phyloP scores from a whole-genome alignment of 2,329 filamentous ascomycete genomes.

The Chaetomium olivaceum region DNA sequence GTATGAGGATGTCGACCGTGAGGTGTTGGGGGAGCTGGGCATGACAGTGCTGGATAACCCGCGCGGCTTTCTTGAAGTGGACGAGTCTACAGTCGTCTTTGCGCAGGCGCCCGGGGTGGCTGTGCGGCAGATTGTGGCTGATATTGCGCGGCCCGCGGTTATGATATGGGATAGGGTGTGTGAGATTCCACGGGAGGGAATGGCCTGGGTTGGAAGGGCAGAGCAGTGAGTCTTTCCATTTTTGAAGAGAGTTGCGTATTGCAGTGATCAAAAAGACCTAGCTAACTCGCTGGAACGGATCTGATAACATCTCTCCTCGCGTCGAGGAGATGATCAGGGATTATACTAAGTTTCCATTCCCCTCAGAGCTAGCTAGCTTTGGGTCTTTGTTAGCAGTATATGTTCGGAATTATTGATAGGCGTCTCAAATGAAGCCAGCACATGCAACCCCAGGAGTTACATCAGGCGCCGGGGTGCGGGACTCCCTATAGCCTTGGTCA shows the following conservation, averaged over 20 bases:
- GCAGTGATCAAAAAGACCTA: not conserved
- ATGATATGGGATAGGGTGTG: slow-evolving; percentile 8
- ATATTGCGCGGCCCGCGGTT: slow-evolving; percentile 9
- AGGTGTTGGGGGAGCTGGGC: slow-evolving; percentile 3
- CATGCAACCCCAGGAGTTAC: too few relatives aligned
- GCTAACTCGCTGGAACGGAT: not conserved
- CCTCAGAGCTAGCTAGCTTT: slow-evolving; percentile 3
- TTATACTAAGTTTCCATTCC: slow-evolving; percentile 6
- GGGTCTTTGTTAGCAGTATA: slow-evolving; percentile 5
- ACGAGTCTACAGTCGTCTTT: slow-evolving; percentile 1
- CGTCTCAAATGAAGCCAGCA: too few relatives aligned
- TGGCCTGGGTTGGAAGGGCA: not conserved
- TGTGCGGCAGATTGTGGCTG: slow-evolving; percentile 9
- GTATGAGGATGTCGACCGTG: not conserved
- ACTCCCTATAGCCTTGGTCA: too few relatives aligned
- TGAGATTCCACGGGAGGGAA: not conserved
- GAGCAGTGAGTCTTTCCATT: slow-evolving; percentile 3
- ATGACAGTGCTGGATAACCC: slow-evolving; percentile 9
- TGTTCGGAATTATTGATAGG: slow-evolving; percentile 1
- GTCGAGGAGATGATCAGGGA: slow-evolving; percentile 9
- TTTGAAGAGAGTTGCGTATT: not conserved
- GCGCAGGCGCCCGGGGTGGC: not conserved
- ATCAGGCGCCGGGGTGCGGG: too few relatives aligned
- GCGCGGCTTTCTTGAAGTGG: slow-evolving; percentile 4
- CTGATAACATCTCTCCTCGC: slow-evolving; percentile 12